Conservation (phyloP, 139 green algal genomes). For the Spirogloea muscicola region DNA sequence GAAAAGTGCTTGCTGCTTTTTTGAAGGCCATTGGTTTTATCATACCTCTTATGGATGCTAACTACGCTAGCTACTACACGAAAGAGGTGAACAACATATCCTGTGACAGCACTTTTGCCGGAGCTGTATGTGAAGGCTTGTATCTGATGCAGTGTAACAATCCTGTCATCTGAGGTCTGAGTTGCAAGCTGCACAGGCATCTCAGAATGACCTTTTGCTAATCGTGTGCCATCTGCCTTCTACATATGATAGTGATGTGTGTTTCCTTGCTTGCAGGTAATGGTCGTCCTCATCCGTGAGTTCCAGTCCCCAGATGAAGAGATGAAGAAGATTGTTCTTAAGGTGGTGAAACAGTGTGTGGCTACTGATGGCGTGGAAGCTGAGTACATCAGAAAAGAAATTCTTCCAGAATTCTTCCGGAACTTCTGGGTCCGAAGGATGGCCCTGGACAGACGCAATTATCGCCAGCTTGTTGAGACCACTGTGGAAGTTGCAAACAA, state of each 20-base stretch:
- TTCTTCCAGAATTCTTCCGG: conserved; percentile 95
- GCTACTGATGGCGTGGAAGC: conserved; percentile 92
- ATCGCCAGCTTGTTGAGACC: conserved; percentile 84
- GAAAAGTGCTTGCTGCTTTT: conserved; percentile 74
- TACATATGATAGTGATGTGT: too few relatives aligned
- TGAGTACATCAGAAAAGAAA: conserved; percentile 85
- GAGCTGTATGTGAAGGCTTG: too few relatives aligned
- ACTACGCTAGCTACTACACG: conserved; percentile 98
- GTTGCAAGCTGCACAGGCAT: too few relatives aligned
- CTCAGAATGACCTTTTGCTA: too few relatives aligned
- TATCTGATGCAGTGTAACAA: too few relatives aligned
- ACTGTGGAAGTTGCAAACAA: conserved; percentile 82
- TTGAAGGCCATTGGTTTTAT: conserved; percentile 89
- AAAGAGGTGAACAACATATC: conserved; percentile 2
- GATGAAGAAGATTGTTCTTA: conserved; percentile 99
- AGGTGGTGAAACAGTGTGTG: conserved; percentile 98
- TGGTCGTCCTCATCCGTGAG: conserved; percentile 95
- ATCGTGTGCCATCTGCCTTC: too few relatives aligned
- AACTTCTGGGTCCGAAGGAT: conserved; percentile 97
- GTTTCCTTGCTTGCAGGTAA: conserved; percentile 86
- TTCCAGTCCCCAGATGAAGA: conserved; percentile 97
- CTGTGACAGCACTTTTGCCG: too few relatives aligned
- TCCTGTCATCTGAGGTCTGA: too few relatives aligned
- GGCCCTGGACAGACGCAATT: conserved; percentile 82
- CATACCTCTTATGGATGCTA: conserved; percentile 97